Percentiles rank a stretch among this genome's conserved stretches.
Evolutionary conservation across 2,329 filamentous ascomycete genomes (phyloP).

Genomic region (Chalara sp.): DNA sequence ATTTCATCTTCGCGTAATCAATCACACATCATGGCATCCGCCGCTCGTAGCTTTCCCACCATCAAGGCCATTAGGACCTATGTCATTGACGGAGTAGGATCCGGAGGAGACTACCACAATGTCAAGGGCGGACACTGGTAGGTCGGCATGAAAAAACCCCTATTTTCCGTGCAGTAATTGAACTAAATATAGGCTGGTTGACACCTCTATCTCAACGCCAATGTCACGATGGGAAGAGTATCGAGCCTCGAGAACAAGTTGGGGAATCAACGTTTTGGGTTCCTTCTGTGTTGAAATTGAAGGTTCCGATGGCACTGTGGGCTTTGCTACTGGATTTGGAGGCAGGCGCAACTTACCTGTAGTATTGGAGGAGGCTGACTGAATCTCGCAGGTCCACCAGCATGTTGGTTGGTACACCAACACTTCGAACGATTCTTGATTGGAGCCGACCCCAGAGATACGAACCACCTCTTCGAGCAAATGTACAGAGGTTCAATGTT

Average conservation of each 20-base stretch:
- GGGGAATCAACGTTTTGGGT: conserved; percentile 92
- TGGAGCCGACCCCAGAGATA: conserved; percentile 82
- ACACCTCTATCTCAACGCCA: conserved; percentile 85
- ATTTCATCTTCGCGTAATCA: neutral
- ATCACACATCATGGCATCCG: conserved; percentile 15
- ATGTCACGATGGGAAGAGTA: conserved; percentile 89
- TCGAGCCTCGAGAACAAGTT: conserved; percentile 79
- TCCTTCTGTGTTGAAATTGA: conserved; percentile 90
- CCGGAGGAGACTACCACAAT: conserved; percentile 86
- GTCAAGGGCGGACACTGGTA: conserved; percentile 68
- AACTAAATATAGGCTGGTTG: conserved; percentile 70
- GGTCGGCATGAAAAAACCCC: conserved; percentile 17
- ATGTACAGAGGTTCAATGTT: conserved; percentile 97
- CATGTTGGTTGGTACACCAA: conserved; percentile 88
- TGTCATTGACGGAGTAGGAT: conserved; percentile 57
- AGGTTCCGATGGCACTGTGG: conserved; percentile 82
- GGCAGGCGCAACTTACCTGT: conserved; percentile 35
- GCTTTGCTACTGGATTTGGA: conserved; percentile 90
- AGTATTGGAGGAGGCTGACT: neutral
- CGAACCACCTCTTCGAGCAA: conserved; percentile 87
- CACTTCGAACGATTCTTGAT: conserved; percentile 91
- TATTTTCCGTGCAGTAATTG: conserved; percentile 16
- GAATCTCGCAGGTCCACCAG: conserved; percentile 59
- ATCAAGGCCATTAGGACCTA: conserved; percentile 72
- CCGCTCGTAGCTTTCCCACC: conserved; percentile 50